Conservation (phyloP, 768 basidiomycete genomes). For the Brasilioporus rufonigricans region DNA sequence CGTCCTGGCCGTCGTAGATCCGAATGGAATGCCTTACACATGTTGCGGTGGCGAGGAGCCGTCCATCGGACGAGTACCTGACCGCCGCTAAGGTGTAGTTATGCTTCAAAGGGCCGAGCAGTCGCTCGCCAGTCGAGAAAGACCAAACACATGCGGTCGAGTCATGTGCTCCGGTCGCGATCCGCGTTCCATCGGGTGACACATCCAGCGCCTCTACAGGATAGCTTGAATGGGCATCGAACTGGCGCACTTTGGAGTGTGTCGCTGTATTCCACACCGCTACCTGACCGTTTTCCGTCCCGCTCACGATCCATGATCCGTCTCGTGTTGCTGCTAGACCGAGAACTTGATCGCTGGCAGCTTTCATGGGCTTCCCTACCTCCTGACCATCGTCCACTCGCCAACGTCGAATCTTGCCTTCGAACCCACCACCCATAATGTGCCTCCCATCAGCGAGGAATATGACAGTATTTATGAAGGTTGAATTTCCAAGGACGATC, state of each 20-base stretch:
- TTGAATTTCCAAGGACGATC: not conserved
- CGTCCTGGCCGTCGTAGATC: conserved; percentile 3
- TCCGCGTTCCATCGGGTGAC: conserved; percentile 10
- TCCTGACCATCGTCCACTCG: not conserved
- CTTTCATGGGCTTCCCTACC: not conserved
- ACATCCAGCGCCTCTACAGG: conserved; percentile 3
- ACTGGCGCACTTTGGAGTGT: not conserved
- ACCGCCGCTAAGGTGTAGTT: conserved; percentile 1
- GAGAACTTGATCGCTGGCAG: not conserved
- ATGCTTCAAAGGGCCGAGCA: conserved; percentile 3
- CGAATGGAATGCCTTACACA: not conserved
- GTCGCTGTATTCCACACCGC: conserved; percentile 1
- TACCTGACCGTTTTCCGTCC: not conserved
- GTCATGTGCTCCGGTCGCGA: conserved; percentile 11
- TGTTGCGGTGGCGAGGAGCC: conserved; percentile 7
- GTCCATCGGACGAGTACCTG: conserved; percentile 10
- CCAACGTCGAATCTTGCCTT: conserved; percentile 1
- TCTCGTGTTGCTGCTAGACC: not conserved
- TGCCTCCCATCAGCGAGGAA: not conserved
- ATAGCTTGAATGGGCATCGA: not conserved
- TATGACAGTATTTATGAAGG: not conserved
- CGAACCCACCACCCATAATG: too few species aligned
- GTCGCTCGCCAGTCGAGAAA: not conserved
- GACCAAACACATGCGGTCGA: conserved; percentile 3
- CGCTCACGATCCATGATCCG: conserved; percentile 9